Evolutionary conservation across 2,329 filamentous ascomycete species (phyloP).

Genomic region (Juglanconis sp.): DNA sequence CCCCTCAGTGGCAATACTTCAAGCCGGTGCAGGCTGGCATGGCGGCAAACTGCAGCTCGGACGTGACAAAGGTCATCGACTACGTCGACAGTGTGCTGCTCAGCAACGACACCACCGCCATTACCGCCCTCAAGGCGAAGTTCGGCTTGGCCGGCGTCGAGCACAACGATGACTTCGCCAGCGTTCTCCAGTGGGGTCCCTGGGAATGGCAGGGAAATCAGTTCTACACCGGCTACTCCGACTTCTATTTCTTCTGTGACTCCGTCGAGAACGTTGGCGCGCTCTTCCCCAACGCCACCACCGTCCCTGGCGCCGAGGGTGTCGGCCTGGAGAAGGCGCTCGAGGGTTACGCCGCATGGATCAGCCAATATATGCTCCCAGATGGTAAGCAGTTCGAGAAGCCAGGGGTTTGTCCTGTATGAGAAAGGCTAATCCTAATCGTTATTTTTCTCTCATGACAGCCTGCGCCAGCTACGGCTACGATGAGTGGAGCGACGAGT

Average conservation of each 20-base stretch:
- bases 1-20: constrained; percentile 49
- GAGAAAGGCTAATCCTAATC: not conserved
- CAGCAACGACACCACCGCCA: constrained; percentile 35
- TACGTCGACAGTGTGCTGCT: constrained; percentile 46
- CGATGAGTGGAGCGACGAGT: constrained; percentile 40
- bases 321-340: constrained; percentile 51
- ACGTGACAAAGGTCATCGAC: constrained; percentile 48
- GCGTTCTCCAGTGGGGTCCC: constrained; percentile 52
- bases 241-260: constrained; percentile 44
- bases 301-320: constrained; percentile 45
- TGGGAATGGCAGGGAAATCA: constrained; percentile 56
- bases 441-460: not conserved
- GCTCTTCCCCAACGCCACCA: constrained; percentile 39
- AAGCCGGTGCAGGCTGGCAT: constrained; percentile 50
- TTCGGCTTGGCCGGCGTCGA: constrained; percentile 46
- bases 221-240: constrained; percentile 42
- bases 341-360: constrained; percentile 49
- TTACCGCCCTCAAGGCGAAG: constrained; percentile 44
- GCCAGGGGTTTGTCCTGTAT: not conserved
- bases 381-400: constrained; percentile 28
- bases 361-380: constrained; percentile 39
- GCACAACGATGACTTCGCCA: constrained; percentile 44
- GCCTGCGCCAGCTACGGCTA: constrained; percentile 38
- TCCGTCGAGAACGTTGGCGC: constrained; percentile 43
- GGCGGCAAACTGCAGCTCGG: constrained; percentile 53